These are phyloP conservation scores for Komagataella mondaviorum DNA, from an alignment of 805 yeast genomes.

Conservation along the genomic window DNA sequence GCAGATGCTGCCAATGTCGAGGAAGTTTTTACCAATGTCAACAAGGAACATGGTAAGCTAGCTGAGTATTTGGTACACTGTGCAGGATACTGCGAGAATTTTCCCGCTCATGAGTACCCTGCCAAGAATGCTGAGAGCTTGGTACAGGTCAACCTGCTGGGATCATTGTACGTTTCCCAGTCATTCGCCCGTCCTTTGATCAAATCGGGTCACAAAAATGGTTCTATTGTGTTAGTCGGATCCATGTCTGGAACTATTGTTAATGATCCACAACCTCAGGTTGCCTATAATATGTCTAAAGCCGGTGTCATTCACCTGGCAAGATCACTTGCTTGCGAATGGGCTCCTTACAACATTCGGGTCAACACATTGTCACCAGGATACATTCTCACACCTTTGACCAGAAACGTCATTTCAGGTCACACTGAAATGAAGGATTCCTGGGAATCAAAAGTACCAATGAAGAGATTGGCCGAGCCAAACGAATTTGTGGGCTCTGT, in stretches of 20 bases:
- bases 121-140: slow-evolving; percentile 54
- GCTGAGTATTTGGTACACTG: slow-evolving; percentile 60
- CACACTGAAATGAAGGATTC: slow-evolving; percentile 45
- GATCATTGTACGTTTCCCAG: slow-evolving; percentile 64
- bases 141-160: slow-evolving; percentile 60
- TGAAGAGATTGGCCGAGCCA: slow-evolving; percentile 78
- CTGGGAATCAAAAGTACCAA: slow-evolving; percentile 64
- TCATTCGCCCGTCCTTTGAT: slow-evolving; percentile 59
- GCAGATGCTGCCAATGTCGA: slow-evolving; percentile 51
- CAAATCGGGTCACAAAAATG: slow-evolving; percentile 34
- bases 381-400: slow-evolving; percentile 67
- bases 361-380: slow-evolving; percentile 75
- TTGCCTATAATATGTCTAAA: slow-evolving; percentile 74
- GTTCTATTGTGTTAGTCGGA: slow-evolving; percentile 58
- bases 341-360: slow-evolving; percentile 67
- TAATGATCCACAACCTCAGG: slow-evolving; percentile 69
- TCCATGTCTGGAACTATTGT: slow-evolving; percentile 72
- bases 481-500: slow-evolving; percentile 70
- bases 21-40: slow-evolving; percentile 36
- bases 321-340: slow-evolving; percentile 64
- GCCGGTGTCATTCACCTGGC: slow-evolving; percentile 79
- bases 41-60: slow-evolving; percentile 43
- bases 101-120: slow-evolving; percentile 67
- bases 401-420: slow-evolving; percentile 55
- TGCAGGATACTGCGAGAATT: slow-evolving; percentile 80